Base-by-base conservation (phyloP, 805 yeast species). In the Metschnikowia amazonensis region DNA sequence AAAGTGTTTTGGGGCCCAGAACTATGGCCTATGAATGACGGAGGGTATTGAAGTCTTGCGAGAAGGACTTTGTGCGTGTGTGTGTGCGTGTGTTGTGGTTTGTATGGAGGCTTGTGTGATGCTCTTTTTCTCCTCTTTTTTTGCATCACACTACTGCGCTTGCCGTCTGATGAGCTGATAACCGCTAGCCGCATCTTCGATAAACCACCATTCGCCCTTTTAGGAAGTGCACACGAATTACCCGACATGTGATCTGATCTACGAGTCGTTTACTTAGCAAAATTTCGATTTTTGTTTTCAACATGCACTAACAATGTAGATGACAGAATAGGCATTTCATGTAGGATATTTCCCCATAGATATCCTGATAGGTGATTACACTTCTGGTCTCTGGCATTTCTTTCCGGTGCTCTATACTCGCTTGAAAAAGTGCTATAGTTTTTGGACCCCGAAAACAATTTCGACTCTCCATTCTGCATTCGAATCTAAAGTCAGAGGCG, bases 41-140 rank as follows among this genome's bases (percentile, higher is more conserved):
- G 32, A 14, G 13, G 16, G 16, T 16, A 11, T 14, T 21, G 11
- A 21, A 16, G 10, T 39, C n/a, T 21, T 11, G 20, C 35, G 36
- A 27, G 17, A 37, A 18, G 10, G n/a, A 21, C n/a, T 29, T 25
- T 17, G 27, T 31, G 36, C n/a, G n/a, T n/a, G n/a, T n/a, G n/a
- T n/a, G n/a, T n/a, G n/a, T n/a, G n/a, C n/a, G n/a, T 7, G 16
- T 21, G 28, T 31, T 25, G 32, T 7, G 21, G 16, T 13, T 6
- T 20, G 33, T 11, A 18, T 33, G 27, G 18, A 23, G 10, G n/a
- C 20, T 43, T 17, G 18, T 18, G 16, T 35, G 42, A 23, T 29
- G 42, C 41, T 34, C 46, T 36, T 36, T 46, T 46, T 46, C 46
- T 36, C 42, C 48, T 45, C 41, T 37, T 36, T 42, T 46, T 43